Conservation (phyloP, 345 rosid species). For the Citrus maxima region DNA sequence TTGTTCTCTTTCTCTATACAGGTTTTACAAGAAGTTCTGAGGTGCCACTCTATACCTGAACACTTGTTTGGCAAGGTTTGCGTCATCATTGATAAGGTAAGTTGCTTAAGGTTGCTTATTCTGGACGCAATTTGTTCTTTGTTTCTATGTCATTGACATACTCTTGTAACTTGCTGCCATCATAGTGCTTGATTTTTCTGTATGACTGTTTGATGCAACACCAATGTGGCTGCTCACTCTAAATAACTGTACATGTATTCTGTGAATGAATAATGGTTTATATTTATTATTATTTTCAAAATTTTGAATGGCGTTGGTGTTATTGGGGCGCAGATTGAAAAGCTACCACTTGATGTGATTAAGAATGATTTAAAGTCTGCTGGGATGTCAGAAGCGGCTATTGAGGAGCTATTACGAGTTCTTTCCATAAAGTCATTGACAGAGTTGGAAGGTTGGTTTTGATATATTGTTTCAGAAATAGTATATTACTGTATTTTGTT, state of each 20-base stretch:
- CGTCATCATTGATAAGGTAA: constrained; percentile 88
- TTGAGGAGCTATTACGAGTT: constrained; percentile 68
- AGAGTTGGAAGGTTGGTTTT: constrained; percentile 68
- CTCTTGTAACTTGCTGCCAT: not conserved
- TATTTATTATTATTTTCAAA: not conserved
- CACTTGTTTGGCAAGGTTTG: constrained; percentile 75
- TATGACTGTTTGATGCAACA: constrained; percentile 5
- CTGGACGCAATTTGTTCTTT: not conserved
- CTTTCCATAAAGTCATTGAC: constrained; percentile 73
- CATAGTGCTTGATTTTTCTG: not conserved
- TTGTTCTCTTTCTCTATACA: constrained; percentile 23
- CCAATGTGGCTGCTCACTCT: not conserved
- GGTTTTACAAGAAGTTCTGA: constrained; percentile 87
- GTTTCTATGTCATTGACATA: constrained; percentile 1
- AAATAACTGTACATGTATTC: not conserved
- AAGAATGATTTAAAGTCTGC: constrained; percentile 62
- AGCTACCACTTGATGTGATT: constrained; percentile 69
- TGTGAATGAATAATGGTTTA: not conserved
- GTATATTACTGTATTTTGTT: not conserved
- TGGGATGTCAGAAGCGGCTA: constrained; percentile 67
- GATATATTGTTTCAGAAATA: not conserved
- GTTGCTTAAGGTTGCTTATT: constrained; percentile 20
- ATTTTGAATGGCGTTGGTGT: constrained; percentile 3
- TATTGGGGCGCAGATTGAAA: constrained; percentile 54
- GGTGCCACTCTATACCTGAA: constrained; percentile 66